phyloP scores from a whole-genome alignment of 2,329 filamentous ascomycete species.

The Penicillium sp. region DNA sequence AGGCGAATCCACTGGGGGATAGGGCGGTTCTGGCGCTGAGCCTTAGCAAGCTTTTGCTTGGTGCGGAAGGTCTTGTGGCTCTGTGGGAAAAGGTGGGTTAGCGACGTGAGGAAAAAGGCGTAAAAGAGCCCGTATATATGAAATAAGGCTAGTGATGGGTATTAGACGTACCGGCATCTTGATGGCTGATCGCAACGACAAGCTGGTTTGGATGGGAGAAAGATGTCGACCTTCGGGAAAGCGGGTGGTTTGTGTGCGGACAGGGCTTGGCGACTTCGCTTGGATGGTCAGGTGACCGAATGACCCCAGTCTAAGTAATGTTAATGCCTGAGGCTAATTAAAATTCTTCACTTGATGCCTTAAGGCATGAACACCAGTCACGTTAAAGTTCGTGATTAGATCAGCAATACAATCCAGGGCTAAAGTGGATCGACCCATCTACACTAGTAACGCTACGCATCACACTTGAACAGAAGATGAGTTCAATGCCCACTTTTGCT shows the following conservation, averaged over 20 bases:
- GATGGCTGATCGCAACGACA: constrained; percentile 45
- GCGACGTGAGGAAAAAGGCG: neutral
- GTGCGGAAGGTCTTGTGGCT: constrained; percentile 99
- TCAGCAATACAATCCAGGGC: neutral
- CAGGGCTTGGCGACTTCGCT: constrained; percentile 43
- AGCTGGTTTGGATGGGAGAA: constrained; percentile 39
- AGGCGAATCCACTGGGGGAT: constrained; percentile 99
- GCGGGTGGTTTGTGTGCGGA: constrained; percentile 42
- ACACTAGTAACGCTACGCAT: neutral
- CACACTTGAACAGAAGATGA: neutral
- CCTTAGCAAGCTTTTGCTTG: constrained; percentile 99
- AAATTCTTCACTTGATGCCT: neutral
- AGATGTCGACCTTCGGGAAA: constrained; percentile 35
- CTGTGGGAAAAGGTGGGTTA: constrained; percentile 51
- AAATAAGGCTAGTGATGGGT: neutral
- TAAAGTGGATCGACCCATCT: neutral
- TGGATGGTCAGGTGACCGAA: constrained; percentile 38
- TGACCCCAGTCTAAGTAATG: constrained; percentile 23
- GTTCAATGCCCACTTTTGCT: neutral
- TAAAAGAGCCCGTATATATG: neutral
- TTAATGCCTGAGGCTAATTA: constrained; percentile 5
- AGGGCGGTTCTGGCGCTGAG: constrained; percentile 99
- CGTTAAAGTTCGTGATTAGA: neutral
- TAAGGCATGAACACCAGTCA: neutral
- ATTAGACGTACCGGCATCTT: constrained; percentile 56